Conservation (phyloP, 768 basidiomycete genomes). For the Leccinum rimulosum region DNA sequence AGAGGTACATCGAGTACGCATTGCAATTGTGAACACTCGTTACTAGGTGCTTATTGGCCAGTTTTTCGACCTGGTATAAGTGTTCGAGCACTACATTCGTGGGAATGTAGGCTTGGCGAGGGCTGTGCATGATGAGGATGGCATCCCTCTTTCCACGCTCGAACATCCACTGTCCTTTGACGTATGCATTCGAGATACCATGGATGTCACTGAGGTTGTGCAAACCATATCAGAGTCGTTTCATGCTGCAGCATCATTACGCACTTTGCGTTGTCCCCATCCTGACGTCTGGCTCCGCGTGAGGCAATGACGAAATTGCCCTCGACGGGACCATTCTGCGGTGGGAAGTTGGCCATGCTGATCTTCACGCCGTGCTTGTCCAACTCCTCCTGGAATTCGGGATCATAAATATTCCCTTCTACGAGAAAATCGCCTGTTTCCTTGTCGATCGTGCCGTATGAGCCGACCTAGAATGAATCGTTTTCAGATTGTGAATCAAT, state of each 20-base stretch:
- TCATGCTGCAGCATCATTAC: background rate
- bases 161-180: conserved; percentile 35
- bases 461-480: conserved; percentile 27
- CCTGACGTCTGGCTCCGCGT: conserved; percentile 11
- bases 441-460: conserved; percentile 34
- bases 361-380: conserved; percentile 10
- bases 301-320: conserved; percentile 25
- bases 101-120: conserved; percentile 22
- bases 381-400: conserved; percentile 17
- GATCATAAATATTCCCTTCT: conserved; percentile 36
- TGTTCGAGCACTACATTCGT: conserved; percentile 21
- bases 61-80: conserved; percentile 24
- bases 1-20: conserved; percentile 34
- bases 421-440: conserved; percentile 30
- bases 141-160: conserved; percentile 27
- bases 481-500: background rate
- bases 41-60: conserved; percentile 32
- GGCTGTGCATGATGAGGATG: conserved; percentile 32
- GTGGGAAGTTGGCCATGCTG: conserved; percentile 16
- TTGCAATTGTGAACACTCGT: conserved; percentile 31
- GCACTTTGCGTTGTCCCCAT: conserved; percentile 19
- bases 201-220: conserved; percentile 7
- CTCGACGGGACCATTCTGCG: conserved; percentile 18
- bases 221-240: background rate
- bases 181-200: conserved; percentile 23